phyloP scores from a whole-genome alignment of 2,329 filamentous ascomycete genomes.

The Truncatella angustata region DNA sequence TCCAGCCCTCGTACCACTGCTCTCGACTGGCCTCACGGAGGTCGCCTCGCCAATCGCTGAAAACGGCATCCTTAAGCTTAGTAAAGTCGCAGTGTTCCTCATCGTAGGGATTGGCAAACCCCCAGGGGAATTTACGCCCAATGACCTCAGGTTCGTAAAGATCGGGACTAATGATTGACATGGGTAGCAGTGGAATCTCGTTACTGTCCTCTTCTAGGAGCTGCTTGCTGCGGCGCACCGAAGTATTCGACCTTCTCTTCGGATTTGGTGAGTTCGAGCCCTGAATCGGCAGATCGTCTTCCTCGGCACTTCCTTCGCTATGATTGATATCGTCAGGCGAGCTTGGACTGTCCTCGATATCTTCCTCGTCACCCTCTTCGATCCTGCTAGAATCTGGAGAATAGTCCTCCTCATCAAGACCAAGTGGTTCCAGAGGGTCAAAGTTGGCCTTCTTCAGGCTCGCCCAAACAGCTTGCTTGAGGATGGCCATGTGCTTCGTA shows the following conservation, averaged over 20 bases:
- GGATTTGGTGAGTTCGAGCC: conserved; percentile 35
- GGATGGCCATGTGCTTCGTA: conserved; percentile 85
- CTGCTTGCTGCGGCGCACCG: conserved; percentile 43
- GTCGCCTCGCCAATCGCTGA: conserved; percentile 89
- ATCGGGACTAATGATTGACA: conserved; percentile 93
- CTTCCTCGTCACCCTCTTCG: conserved; percentile 54
- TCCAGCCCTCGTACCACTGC: conserved; percentile 95
- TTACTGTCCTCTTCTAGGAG: conserved; percentile 44
- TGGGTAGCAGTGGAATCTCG: conserved; percentile 71
- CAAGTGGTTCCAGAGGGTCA: conserved; percentile 84
- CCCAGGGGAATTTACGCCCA: conserved; percentile 93
- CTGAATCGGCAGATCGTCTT: conserved; percentile 40
- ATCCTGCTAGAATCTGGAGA: conserved; percentile 47
- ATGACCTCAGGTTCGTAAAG: conserved; percentile 77
- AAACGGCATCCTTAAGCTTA: conserved; percentile 86
- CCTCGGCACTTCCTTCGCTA: conserved; percentile 21
- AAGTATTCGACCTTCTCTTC: conserved; percentile 46
- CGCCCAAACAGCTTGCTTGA: conserved; percentile 89
- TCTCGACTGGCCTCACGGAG: conserved; percentile 87
- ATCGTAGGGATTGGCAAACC: conserved; percentile 92
- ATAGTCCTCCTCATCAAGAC: conserved; percentile 69
- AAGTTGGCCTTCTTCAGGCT: conserved; percentile 82
- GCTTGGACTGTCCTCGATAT: conserved; percentile 24
- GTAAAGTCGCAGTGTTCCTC: conserved; percentile 91
- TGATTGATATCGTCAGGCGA: conserved; percentile 27